Percentiles rank a stretch among this genome's conserved stretches.
Conservation (phyloP, 164 flowering plant genomes). For the Macadamia tetraphylla region DNA sequence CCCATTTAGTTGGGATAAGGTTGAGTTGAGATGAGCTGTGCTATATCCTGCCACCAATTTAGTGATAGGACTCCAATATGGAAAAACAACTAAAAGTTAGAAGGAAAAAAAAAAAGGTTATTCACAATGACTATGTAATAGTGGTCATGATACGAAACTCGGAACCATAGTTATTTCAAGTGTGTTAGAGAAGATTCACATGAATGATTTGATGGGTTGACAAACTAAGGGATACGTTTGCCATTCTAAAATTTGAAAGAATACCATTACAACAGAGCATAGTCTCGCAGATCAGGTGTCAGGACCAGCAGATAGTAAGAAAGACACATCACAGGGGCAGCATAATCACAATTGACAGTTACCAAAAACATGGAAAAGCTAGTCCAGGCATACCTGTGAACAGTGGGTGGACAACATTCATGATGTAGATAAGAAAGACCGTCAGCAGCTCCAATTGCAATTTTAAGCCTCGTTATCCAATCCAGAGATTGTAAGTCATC, state of each 20-base stretch:
- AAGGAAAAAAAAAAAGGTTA: too few relatives aligned
- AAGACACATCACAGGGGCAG: not conserved
- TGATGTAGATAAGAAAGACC: conserved; percentile 80
- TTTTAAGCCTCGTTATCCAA: conserved; percentile 95
- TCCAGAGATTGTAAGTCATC: conserved; percentile 85
- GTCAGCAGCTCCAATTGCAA: conserved; percentile 92
- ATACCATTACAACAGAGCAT: too few relatives aligned
- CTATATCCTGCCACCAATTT: too few relatives aligned
- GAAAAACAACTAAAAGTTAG: too few relatives aligned
- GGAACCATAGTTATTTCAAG: not conserved
- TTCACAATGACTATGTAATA: not conserved
- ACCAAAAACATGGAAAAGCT: conserved; percentile 1
- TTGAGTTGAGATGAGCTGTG: too few relatives aligned
- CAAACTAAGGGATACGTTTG: too few relatives aligned
- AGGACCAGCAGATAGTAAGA: not conserved
- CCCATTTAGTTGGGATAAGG: too few relatives aligned
- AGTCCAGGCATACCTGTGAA: conserved; percentile 66
- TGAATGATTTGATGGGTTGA: too few relatives aligned
- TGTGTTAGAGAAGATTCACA: not conserved
- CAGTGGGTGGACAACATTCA: conserved; percentile 79
- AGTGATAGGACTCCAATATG: too few relatives aligned
- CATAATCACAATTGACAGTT: not conserved
- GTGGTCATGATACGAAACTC: not conserved
- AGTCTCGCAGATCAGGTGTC: not conserved
- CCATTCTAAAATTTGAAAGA: too few relatives aligned